Evolutionary conservation across 164 flowering plant genomes (phyloP), one percentile per base, ranked within the genome.

Genomic region (Sedum album): DNA sequence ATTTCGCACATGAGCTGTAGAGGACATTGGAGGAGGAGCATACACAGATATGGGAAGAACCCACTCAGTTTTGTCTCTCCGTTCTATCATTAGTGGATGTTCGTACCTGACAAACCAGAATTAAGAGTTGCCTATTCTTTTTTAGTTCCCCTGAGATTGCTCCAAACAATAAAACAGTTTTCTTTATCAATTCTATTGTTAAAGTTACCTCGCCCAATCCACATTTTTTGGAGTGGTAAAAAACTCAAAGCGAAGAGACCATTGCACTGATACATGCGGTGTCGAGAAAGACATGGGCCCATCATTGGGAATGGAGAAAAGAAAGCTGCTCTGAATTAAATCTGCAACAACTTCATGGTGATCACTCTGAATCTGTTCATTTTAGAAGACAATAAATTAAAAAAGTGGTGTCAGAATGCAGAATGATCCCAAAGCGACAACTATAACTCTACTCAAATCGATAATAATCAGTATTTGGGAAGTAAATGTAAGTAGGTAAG

Each of bases 241-340:
- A 74, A 95, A 95, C 72, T 92, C 99, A 79, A 95, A 95, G 13
- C 97, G 86, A 46, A 95, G 90, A 69, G 83, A 82, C 99, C 99
- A 95, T 67, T 88, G 86, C 68, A 95, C 91, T 20, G 97, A 85
- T 76, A 88, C 86, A 73, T 76, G 88, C 17, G 86, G 88, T 38
- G 99, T 95, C 57, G 97, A 82, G 77, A 95, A 92, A 14, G 93
- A 85, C 97, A 92, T 90, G 5, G 99, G 97, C 55, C 99, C 99
- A 80, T 95, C 99, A 83, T 83, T 84, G 26, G 97, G 99, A 77
- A 95, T 81, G 49, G 97, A 90, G 70, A 92, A 92, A 35, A 95
- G 88, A 80, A 95, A 92, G 83, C 97, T 88, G 64, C 96, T 86
- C 76, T 92, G 96, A 51, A 92, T 72, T 81, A 95, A 78, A 82